Evolutionary conservation across 1,139 yeast genomes (phyloP).

Genomic region (Scheffersomyces illinoinensis): DNA sequence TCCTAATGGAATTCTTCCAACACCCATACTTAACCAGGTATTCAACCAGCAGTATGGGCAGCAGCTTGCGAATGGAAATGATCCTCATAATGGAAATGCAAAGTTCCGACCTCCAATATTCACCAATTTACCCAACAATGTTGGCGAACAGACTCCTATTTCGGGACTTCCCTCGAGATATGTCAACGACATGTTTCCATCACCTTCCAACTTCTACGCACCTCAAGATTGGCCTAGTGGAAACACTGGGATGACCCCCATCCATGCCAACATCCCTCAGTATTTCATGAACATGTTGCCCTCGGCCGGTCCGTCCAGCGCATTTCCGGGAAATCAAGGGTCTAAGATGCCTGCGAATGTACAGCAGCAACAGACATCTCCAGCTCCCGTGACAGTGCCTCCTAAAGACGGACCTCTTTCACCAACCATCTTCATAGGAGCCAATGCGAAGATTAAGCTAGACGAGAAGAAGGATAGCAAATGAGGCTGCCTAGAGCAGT

Average conservation of each 20-base stretch:
- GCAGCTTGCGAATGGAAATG: slow-evolving; percentile 1
- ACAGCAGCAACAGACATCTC: background rate
- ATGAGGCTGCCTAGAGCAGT: background rate
- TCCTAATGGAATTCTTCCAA: slow-evolving; percentile 31
- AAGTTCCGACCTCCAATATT: slow-evolving; percentile 12
- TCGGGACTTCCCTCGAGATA: slow-evolving; percentile 53
- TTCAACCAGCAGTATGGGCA: slow-evolving; percentile 17
- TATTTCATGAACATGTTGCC: slow-evolving; percentile 19
- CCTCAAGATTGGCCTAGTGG: slow-evolving; percentile 44
- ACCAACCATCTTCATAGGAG: background rate
- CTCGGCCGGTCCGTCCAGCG: slow-evolving; percentile 12
- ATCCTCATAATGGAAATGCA: slow-evolving; percentile 1
- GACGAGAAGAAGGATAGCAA: background rate
- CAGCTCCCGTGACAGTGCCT: background rate
- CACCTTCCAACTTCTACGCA: slow-evolving; percentile 52
- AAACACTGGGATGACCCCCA: slow-evolving; percentile 39
- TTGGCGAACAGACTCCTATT: slow-evolving; percentile 52
- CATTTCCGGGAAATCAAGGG: slow-evolving; percentile 1
- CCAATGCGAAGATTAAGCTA: background rate
- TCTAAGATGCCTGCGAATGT: background rate
- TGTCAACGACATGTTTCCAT: slow-evolving; percentile 56
- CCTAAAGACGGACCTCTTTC: background rate
- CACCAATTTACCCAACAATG: slow-evolving; percentile 10
- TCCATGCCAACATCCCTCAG: slow-evolving; percentile 20
- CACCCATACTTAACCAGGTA: slow-evolving; percentile 40